phyloP scores from a whole-genome alignment of 345 rosid genomes.

The Eucalyptus microcorys region DNA sequence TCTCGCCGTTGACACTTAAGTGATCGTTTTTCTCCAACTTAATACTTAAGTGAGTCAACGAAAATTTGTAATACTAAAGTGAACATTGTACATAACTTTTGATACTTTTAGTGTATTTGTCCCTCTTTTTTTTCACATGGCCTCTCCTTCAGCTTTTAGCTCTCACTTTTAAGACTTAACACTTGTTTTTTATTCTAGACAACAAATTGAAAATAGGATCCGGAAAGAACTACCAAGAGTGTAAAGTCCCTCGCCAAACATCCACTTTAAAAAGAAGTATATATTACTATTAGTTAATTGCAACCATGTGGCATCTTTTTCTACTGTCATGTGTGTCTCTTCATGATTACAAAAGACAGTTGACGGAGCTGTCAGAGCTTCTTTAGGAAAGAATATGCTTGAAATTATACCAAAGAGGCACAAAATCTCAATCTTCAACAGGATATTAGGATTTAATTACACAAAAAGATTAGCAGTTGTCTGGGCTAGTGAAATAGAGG shows the following conservation, averaged over 20 bases:
- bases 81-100: accelerated
- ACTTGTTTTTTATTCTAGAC: not conserved
- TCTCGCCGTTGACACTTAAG: too few relatives aligned
- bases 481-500: not conserved
- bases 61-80: too few relatives aligned
- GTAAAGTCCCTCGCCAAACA: not conserved
- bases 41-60: too few relatives aligned
- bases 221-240: not conserved
- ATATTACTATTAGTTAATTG: not conserved
- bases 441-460: not conserved
- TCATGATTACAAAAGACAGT: not conserved
- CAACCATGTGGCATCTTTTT: not conserved
- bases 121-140: not conserved
- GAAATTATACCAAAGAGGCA: not conserved
- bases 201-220: not conserved
- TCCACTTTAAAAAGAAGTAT: not conserved
- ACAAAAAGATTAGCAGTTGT: not conserved
- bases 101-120: too few relatives aligned
- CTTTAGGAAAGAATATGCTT: not conserved
- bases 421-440: not conserved
- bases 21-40: too few relatives aligned
- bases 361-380: not conserved
- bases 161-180: not conserved
- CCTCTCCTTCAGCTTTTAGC: not conserved
- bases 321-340: not conserved